Evolutionary conservation across 2,329 filamentous ascomycete species (phyloP), one percentile per base, ranked within the genome.

Genomic region (Arachnopeziza araneosa): DNA sequence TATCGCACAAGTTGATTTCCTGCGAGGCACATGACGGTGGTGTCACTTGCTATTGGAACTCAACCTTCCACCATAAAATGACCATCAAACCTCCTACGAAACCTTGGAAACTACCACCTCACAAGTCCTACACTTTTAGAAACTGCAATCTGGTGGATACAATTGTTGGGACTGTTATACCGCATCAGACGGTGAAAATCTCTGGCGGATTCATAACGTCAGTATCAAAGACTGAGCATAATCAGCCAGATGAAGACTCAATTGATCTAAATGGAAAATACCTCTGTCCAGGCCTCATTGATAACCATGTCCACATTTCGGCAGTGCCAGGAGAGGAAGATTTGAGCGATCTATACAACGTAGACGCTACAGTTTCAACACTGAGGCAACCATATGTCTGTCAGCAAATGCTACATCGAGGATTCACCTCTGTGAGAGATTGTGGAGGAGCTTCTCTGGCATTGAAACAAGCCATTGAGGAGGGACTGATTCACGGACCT

Each of bases 371-470:
- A 32, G 57, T 58, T 8, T 76, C 75, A 0, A 68, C 76, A 2
- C 71, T 80, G 17, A 73, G 80, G 1, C 77, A 81, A 65, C 74
- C 81, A 0, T 82, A 76, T 59, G 73, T 80, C 7, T 76, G 74
- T 60, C 62, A 69, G 10, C 75, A 81, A 59, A 85, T 84, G 72
- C 75, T 86, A 0, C 69, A 72, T 50, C 77, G 83, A 21, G 83
- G 84, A 1, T 86, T 85, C 71, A 86, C 84, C 1, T 80, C 76
- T 1, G 76, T 83, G 2, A 77, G 84, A 2, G 83, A 87, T 67
- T 83, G 79, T 36, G 83, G 83, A 0, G 84, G 84, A 3, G 83
- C 83, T 1, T 74, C 75, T 0, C 70, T 80, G 0, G 80, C 83
- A 1, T 72, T 87, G 21, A 82, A 81, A 63, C 76, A 85, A 64